These are phyloP conservation scores for Guyanaporus albipodus DNA, from an alignment of 768 basidiomycete genomes.

Conservation along the genomic window DNA sequence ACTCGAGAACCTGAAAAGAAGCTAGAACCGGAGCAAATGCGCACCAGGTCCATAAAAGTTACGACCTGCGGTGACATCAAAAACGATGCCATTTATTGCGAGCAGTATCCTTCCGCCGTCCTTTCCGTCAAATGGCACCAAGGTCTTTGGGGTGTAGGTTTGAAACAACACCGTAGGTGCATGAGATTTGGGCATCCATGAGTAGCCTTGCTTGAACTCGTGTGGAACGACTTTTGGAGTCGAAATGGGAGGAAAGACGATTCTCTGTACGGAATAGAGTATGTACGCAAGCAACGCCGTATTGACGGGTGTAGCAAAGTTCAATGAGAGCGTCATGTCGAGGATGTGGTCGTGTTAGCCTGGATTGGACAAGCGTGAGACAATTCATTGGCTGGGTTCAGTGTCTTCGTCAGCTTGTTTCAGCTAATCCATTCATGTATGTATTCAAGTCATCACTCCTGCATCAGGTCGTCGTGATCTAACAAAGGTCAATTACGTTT, in stretches of 20 bases:
- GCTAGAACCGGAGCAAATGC: conserved; percentile 24
- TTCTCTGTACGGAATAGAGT: conserved; percentile 68
- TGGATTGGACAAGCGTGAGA: too few relatives aligned
- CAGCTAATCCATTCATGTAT: too few relatives aligned
- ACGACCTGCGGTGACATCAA: conserved; percentile 86
- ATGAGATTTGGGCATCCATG: conserved; percentile 87
- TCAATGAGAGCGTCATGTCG: conserved; percentile 41
- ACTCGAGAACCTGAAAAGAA: background rate
- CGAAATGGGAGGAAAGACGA: conserved; percentile 66
- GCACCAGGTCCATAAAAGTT: conserved; percentile 94
- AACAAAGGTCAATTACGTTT: too few relatives aligned
- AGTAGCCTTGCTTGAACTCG: conserved; percentile 81
- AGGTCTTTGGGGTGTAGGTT: conserved; percentile 74
- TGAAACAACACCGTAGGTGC: conserved; percentile 74
- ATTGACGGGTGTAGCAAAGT: conserved; percentile 69
- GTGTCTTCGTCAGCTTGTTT: too few relatives aligned
- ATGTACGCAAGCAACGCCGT: conserved; percentile 76
- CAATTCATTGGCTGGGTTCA: too few relatives aligned
- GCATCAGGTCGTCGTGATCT: too few relatives aligned
- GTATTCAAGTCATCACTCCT: too few relatives aligned
- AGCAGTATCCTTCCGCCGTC: conserved; percentile 74
- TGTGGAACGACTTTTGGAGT: conserved; percentile 48
- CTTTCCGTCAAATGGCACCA: conserved; percentile 61
- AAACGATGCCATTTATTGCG: conserved; percentile 84
- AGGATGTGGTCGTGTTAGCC: background rate